Evolutionary conservation across 2,329 filamentous ascomycete genomes (phyloP).

Genomic region (Trichoderma gracile): DNA sequence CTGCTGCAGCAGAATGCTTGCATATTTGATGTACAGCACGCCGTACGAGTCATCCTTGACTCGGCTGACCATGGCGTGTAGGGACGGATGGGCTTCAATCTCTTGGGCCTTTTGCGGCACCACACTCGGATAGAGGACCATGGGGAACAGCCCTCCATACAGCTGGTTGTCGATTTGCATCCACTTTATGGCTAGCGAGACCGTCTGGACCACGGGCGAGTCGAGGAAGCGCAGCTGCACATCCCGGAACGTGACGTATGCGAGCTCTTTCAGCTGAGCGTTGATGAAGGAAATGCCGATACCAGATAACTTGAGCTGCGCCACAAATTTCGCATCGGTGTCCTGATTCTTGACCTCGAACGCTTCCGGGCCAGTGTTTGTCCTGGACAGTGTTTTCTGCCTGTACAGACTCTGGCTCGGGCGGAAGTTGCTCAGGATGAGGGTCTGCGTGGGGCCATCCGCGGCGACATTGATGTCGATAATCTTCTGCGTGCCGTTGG

Average conservation of each 20-base stretch:
- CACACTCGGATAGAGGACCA: slow-evolving; percentile 94
- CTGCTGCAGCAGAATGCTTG: slow-evolving; percentile 88
- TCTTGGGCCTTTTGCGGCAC: slow-evolving; percentile 96
- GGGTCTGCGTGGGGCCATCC: slow-evolving; percentile 89
- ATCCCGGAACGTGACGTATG: slow-evolving; percentile 90
- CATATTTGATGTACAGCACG: slow-evolving; percentile 97
- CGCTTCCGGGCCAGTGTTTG: slow-evolving; percentile 52
- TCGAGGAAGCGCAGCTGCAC: slow-evolving; percentile 90
- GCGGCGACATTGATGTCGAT: slow-evolving; percentile 97
- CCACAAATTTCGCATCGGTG: slow-evolving; percentile 83
- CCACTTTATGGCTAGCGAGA: slow-evolving; percentile 93
- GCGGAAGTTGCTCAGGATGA: slow-evolving; percentile 93
- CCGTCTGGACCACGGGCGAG: slow-evolving; percentile 88
- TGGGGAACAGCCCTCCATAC: slow-evolving; percentile 96
- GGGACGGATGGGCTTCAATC: slow-evolving; percentile 91
- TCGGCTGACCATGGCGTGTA: slow-evolving; percentile 86
- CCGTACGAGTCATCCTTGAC: slow-evolving; percentile 99
- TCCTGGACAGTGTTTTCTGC: slow-evolving; percentile 53
- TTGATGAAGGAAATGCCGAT: slow-evolving; percentile 94
- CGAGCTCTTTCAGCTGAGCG: slow-evolving; percentile 83
- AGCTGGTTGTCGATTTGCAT: slow-evolving; percentile 98
- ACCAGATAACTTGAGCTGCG: slow-evolving; percentile 83
- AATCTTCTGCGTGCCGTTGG: slow-evolving; percentile 73
- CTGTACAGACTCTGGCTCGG: slow-evolving; percentile 88
- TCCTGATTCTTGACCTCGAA: slow-evolving; percentile 96